Evolutionary conservation across 108 stramenopile genomes (phyloP).

Genomic region (Epipyxis sp.): DNA sequence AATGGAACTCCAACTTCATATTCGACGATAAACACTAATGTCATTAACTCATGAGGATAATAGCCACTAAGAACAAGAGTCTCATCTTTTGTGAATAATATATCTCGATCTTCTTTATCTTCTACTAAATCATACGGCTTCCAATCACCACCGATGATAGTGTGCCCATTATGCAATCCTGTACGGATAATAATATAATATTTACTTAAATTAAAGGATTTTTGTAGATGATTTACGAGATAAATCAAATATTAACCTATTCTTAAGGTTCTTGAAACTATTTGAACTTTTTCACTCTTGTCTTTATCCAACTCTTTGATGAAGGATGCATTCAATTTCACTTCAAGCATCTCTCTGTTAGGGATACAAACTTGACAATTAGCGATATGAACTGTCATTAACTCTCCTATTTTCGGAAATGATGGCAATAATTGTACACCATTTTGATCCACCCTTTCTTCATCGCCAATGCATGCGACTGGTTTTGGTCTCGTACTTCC

Average conservation of each 20-base stretch:
- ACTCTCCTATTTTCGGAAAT: background rate
- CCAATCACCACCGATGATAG: slow-evolving; percentile 42
- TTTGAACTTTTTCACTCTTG: background rate
- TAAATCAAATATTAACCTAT: no score
- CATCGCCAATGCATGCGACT: slow-evolving; percentile 15
- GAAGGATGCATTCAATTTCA: background rate
- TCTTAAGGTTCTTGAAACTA: slow-evolving; percentile 24
- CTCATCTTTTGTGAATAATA: slow-evolving; percentile 42
- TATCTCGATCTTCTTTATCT: slow-evolving; percentile 42
- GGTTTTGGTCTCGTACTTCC: background rate
- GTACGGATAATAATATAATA: no score
- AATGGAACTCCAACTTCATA: slow-evolving; percentile 39
- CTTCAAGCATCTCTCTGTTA: background rate
- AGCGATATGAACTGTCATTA: background rate
- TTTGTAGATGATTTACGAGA: no score
- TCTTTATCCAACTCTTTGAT: background rate
- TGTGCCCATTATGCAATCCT: slow-evolving; percentile 52
- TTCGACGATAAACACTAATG: slow-evolving; percentile 47
- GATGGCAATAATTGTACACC: background rate
- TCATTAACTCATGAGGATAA: slow-evolving; percentile 37
- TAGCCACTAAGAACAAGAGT: slow-evolving; percentile 32
- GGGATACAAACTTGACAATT: slow-evolving; percentile 11
- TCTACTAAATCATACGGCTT: slow-evolving; percentile 24
- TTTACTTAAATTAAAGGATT: no score
- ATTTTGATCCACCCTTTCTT: background rate